Evolutionary conservation across 1,284 basidiomycete species (phyloP).

Genomic region (Lentinula novae-zelandiae): DNA sequence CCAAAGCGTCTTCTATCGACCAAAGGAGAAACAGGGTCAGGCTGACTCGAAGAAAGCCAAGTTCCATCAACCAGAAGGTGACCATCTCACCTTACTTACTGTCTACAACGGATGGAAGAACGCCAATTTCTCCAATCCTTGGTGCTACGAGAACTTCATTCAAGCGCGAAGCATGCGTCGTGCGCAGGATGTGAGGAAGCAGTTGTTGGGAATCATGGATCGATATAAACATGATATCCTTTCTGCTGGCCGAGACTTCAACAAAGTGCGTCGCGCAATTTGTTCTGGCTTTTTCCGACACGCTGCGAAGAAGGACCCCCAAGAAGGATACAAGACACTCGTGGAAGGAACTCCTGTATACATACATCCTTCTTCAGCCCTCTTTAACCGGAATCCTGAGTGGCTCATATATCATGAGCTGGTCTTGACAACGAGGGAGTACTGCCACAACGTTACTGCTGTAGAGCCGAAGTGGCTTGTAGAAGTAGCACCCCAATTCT

Average conservation of each 20-base stretch:
- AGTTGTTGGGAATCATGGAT: slow-evolving; percentile 98
- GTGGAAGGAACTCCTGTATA: slow-evolving; percentile 98
- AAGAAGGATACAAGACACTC: slow-evolving; percentile 97
- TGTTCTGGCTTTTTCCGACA: slow-evolving; percentile 97
- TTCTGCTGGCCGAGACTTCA: slow-evolving; percentile 90
- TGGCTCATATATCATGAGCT: slow-evolving; percentile 64
- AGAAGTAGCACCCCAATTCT: slow-evolving; percentile 97
- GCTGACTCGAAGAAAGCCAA: slow-evolving; percentile 99
- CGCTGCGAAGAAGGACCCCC: slow-evolving; percentile 93
- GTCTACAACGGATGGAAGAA: slow-evolving; percentile 99
- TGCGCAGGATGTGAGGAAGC: slow-evolving; percentile 98
- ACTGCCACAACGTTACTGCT: slow-evolving; percentile 95
- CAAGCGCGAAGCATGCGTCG: slow-evolving; percentile 95
- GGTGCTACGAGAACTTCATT: slow-evolving; percentile 98
- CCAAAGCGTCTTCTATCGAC: slow-evolving; percentile 95
- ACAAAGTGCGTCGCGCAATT: slow-evolving; percentile 91
- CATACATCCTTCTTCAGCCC: slow-evolving; percentile 94
- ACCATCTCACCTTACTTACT: slow-evolving; percentile 91
- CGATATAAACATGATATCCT: slow-evolving; percentile 97
- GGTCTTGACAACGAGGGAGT: slow-evolving; percentile 73
- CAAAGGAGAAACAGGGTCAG: slow-evolving; percentile 98
- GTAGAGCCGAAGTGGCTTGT: slow-evolving; percentile 99
- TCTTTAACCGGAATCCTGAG: slow-evolving; percentile 89
- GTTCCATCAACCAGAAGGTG: slow-evolving; percentile 97
- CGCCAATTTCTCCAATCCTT: slow-evolving; percentile 93